phyloP scores from a whole-genome alignment of 805 yeast genomes.

The Torulaspora gathmanii region DNA sequence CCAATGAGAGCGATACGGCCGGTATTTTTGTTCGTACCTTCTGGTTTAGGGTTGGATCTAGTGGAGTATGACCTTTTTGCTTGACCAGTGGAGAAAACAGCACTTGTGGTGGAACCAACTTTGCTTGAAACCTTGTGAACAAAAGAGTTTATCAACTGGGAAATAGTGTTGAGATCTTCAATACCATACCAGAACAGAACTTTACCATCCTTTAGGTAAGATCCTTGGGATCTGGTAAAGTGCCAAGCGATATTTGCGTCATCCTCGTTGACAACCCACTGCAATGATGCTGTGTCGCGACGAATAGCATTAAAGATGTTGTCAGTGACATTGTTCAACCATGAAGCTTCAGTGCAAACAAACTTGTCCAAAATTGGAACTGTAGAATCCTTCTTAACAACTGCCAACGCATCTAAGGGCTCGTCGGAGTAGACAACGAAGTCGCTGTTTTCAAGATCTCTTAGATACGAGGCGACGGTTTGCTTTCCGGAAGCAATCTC shows the following conservation, averaged over 20 bases:
- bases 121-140: constrained; percentile 33
- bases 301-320: constrained; percentile 80
- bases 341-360: constrained; percentile 80
- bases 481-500: constrained; percentile 64
- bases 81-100: constrained; percentile 44
- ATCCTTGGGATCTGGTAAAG: constrained; percentile 90
- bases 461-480: constrained; percentile 78
- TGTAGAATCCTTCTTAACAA: constrained; percentile 53
- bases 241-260: constrained; percentile 90
- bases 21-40: constrained; percentile 55
- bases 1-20: constrained; percentile 91
- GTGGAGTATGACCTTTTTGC: constrained; percentile 53
- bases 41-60: constrained; percentile 54
- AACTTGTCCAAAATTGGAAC: constrained; percentile 79
- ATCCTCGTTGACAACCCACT: constrained; percentile 87
- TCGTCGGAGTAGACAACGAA: constrained; percentile 91
- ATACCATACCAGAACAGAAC: constrained; percentile 95
- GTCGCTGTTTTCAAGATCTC: constrained; percentile 53
- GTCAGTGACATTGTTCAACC: constrained; percentile 97
- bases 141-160: constrained; percentile 58
- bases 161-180: constrained; percentile 54
- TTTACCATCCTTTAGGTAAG: constrained; percentile 82
- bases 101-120: constrained; percentile 34
- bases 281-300: constrained; percentile 66
- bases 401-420: constrained; percentile 89